Conservation (phyloP, 106 monocot genomes). For the Ottelia alismoides region DNA sequence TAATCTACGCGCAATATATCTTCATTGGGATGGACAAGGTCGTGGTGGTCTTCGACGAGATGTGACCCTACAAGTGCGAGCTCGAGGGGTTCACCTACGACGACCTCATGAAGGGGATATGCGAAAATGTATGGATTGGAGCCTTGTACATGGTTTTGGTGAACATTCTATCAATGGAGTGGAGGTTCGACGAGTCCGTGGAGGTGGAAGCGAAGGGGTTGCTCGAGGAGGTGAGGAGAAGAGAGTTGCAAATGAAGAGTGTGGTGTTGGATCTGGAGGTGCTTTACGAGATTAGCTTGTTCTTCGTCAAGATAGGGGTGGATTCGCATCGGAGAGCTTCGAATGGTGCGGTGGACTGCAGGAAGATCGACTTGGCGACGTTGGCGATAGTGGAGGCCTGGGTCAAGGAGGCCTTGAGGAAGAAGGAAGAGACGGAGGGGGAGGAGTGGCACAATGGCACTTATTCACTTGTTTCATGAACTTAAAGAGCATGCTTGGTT, state of each 20-base stretch:
- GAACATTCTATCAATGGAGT: slow-evolving; percentile 55
- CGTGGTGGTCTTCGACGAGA: slow-evolving; percentile 51
- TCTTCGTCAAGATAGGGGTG: too few relatives aligned
- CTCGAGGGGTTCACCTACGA: slow-evolving; percentile 73
- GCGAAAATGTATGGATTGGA: slow-evolving; percentile 62
- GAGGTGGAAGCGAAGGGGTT: slow-evolving; percentile 60
- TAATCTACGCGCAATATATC: slow-evolving; percentile 68
- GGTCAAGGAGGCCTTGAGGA: too few relatives aligned
- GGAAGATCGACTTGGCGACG: too few relatives aligned
- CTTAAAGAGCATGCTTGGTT: too few relatives aligned
- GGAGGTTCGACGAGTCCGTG: slow-evolving; percentile 51
- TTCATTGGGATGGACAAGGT: slow-evolving; percentile 85
- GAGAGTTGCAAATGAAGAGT: slow-evolving; percentile 37
- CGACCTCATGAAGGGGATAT: slow-evolving; percentile 62
- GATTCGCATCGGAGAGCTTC: too few relatives aligned
- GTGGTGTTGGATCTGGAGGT: too few relatives aligned
- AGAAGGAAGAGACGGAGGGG: too few relatives aligned
- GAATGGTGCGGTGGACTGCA: too few relatives aligned
- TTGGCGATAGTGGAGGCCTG: too few relatives aligned
- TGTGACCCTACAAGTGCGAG: slow-evolving; percentile 72
- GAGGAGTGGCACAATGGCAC: too few relatives aligned
- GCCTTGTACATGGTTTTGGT: slow-evolving; percentile 53
- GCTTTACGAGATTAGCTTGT: too few relatives aligned
- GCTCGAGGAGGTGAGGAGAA: slow-evolving; percentile 52
- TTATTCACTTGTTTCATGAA: too few relatives aligned